phyloP scores from a whole-genome alignment of 177 flowering plant genomes.

The Vitis hybrid region DNA sequence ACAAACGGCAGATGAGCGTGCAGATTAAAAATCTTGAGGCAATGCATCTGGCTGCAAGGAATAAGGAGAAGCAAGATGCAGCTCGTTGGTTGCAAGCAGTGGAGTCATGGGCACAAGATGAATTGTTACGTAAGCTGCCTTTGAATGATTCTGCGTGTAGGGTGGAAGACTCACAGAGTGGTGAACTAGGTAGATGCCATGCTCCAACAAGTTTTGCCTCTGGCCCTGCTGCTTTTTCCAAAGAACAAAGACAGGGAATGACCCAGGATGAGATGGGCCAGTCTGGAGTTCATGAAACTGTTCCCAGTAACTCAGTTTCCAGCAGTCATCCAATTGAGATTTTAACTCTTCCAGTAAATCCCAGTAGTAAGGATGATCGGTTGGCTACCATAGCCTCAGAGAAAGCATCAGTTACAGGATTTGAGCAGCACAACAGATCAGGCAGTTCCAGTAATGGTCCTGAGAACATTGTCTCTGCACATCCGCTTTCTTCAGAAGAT shows the following conservation, averaged over 20 bases:
- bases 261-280: background rate
- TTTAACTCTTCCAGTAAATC: background rate
- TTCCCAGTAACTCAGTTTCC: constrained; percentile 5
- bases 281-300: constrained; percentile 11
- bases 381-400: background rate
- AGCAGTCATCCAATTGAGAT: background rate
- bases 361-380: background rate
- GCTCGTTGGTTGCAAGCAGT: constrained; percentile 35
- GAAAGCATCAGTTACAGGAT: background rate
- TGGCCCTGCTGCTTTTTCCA: constrained; percentile 16
- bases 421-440: background rate
- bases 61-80: constrained; percentile 22
- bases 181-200: constrained; percentile 11
- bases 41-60: constrained; percentile 30
- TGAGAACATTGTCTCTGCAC: background rate
- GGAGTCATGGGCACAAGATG: constrained; percentile 32
- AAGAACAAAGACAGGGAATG: background rate
- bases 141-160: constrained; percentile 16
- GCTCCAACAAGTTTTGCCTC: constrained; percentile 2
- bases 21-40: constrained; percentile 35
- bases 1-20: constrained; percentile 16
- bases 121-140: constrained; percentile 19
- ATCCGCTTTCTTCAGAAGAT: constrained; percentile 4
- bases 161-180: constrained; percentile 11
- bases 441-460: background rate